A percentile compares a stretch with the other conserved stretches of the same genome.
phyloP scores from a whole-genome alignment of 2,329 filamentous ascomycete species.

The Alternaria infectoria region DNA sequence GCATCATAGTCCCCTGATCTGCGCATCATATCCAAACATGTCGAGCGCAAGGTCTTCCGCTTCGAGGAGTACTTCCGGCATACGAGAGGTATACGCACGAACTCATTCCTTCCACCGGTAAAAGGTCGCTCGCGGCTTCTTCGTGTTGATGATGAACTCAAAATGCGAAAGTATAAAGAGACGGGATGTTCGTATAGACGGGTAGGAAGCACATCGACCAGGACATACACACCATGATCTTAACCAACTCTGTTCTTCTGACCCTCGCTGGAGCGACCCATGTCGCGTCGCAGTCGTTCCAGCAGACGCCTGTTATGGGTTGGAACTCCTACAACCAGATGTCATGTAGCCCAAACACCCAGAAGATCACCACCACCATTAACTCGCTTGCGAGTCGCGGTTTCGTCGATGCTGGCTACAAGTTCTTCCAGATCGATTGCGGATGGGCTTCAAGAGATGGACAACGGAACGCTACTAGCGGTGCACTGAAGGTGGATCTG shows the following conservation, averaged over 20 bases:
- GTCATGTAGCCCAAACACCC: constrained; percentile 21
- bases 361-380: constrained; percentile 24
- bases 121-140: neutral
- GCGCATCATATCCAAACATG: neutral
- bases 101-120: constrained; percentile 5
- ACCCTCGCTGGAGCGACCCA: constrained; percentile 15
- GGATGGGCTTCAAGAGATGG: constrained; percentile 25
- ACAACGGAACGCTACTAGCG: constrained; percentile 22
- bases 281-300: constrained; percentile 21
- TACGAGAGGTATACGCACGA: neutral
- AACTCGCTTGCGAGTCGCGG: constrained; percentile 24
- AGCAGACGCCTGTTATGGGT: constrained; percentile 24
- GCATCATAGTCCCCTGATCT: neutral
- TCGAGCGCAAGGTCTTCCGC: neutral
- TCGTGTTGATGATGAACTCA: neutral
- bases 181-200: no score
- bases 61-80: constrained; percentile 3
- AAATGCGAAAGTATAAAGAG: neutral
- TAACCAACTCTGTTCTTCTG: constrained; percentile 6
- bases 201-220: neutral
- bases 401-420: constrained; percentile 26
- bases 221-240: neutral
- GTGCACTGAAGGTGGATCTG: constrained; percentile 19
- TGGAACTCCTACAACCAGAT: constrained; percentile 30
- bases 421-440: constrained; percentile 27